phyloP scores from a whole-genome alignment of 352 stramenopile species.

The Globisporangium polare region DNA sequence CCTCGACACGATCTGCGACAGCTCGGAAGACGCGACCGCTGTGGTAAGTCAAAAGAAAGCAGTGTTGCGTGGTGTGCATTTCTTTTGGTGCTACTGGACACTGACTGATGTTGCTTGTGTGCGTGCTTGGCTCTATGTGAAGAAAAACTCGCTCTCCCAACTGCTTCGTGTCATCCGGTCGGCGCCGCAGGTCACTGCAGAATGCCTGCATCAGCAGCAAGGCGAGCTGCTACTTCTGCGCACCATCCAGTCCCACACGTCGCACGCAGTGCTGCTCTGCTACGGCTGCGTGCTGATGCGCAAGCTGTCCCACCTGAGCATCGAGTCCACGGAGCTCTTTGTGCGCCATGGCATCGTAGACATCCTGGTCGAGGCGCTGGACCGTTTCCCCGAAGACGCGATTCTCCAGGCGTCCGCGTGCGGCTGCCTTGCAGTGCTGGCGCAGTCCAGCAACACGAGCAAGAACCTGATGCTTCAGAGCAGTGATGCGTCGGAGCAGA shows the following conservation, averaged over 20 bases:
- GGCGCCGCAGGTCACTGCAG: conserved; percentile 58
- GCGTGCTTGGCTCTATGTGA: neutral
- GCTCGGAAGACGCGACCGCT: conserved; percentile 33
- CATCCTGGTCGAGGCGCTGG: conserved; percentile 39
- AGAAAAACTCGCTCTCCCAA: conserved; percentile 70
- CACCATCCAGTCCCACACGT: conserved; percentile 49
- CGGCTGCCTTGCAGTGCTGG: conserved; percentile 52
- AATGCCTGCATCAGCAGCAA: conserved; percentile 57
- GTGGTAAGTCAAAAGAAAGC: conserved; percentile 29
- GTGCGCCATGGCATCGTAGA: conserved; percentile 55
- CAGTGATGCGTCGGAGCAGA: conserved; percentile 20
- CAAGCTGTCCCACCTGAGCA: conserved; percentile 68
- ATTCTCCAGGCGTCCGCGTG: conserved; percentile 67
- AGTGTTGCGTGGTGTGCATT: neutral
- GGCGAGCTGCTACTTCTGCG: conserved; percentile 53
- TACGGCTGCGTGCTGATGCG: conserved; percentile 74
- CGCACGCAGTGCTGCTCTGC: conserved; percentile 67
- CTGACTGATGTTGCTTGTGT: neutral
- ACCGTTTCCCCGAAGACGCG: conserved; percentile 56
- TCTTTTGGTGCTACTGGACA: neutral
- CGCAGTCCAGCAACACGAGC: conserved; percentile 50
- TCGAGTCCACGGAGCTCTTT: conserved; percentile 60
- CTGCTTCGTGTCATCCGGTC: conserved; percentile 59
- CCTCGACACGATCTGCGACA: conserved; percentile 33
- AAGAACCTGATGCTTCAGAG: conserved; percentile 59